Conservation (phyloP, 257 asterid species). For the Apocynum venetum region DNA sequence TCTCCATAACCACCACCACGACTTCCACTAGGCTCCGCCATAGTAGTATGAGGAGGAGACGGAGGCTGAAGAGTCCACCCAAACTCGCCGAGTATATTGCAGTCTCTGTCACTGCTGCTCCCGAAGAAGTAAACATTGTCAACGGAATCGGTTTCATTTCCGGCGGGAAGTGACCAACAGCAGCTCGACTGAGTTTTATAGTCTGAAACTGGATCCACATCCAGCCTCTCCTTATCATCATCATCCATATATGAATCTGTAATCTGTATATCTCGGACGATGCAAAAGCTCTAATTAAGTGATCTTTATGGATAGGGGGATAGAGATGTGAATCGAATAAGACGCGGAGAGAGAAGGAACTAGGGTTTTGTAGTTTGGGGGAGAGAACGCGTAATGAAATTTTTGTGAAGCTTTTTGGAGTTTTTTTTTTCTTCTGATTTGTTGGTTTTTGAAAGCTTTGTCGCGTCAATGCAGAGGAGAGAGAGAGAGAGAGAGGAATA, state of each 20-base stretch:
- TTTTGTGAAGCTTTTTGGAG: not conserved
- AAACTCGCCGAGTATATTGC: slow-evolving; percentile 47
- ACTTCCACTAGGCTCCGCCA: slow-evolving; percentile 24
- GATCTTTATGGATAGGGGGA: not conserved
- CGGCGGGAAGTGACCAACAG: slow-evolving; percentile 32
- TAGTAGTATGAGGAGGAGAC: not conserved
- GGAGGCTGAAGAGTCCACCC: slow-evolving; percentile 60
- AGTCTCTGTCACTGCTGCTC: slow-evolving; percentile 27
- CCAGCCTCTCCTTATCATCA: slow-evolving; percentile 30
- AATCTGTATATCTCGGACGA: not conserved
- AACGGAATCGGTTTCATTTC: slow-evolving; percentile 24
- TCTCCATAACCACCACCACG: slow-evolving; percentile 17
- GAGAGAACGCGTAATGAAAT: slow-evolving; percentile 14
- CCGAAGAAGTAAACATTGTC: slow-evolving; percentile 38
- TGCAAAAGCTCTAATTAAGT: not conserved
- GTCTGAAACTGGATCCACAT: slow-evolving; percentile 27
- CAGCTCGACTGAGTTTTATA: slow-evolving; percentile 37
- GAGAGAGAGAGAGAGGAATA: slow-evolving; percentile 2
- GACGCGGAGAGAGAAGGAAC: slow-evolving; percentile 7
- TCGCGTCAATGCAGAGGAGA: slow-evolving; percentile 13
- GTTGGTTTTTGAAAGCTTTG: slow-evolving; percentile 11
- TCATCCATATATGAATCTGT: slow-evolving; percentile 15
- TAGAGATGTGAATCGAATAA: slow-evolving; percentile 43
- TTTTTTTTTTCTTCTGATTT: not conserved
- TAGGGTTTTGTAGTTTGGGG: slow-evolving; percentile 14